Percentiles rank a stretch among this genome's conserved stretches.
phyloP scores from a whole-genome alignment of 2,329 filamentous ascomycete species.

The Colletotrichum sp. region DNA sequence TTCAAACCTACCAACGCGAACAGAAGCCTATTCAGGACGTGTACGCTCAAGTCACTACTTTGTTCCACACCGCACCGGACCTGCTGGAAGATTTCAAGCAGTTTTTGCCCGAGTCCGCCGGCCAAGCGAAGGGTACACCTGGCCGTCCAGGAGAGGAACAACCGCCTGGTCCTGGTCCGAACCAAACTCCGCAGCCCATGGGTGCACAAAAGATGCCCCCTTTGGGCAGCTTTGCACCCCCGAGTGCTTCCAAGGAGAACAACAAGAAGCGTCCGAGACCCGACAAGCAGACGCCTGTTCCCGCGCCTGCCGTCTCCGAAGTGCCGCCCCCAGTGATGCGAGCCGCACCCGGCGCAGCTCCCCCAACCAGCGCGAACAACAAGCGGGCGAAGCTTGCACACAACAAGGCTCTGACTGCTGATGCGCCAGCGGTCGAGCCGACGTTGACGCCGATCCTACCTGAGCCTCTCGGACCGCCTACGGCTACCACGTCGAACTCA shows the following conservation, averaged over 20 bases:
- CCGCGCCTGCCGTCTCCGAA: constrained; percentile 49
- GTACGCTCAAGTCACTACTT: constrained; percentile 91
- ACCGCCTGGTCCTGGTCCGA: constrained; percentile 48
- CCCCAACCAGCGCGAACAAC: constrained; percentile 40
- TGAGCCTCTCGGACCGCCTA: constrained; percentile 81
- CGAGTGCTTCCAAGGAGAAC: constrained; percentile 84
- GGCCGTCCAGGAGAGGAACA: constrained; percentile 71
- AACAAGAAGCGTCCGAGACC: constrained; percentile 78
- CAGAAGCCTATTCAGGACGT: constrained; percentile 99
- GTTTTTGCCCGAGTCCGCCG: constrained; percentile 87
- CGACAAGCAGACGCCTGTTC: constrained; percentile 58
- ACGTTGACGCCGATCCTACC: constrained; percentile 88
- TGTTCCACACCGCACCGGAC: constrained; percentile 93
- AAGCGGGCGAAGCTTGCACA: constrained; percentile 80
- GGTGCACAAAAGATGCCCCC: constrained; percentile 84
- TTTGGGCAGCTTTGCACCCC: constrained; percentile 90
- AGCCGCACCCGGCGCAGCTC: constrained; percentile 25
- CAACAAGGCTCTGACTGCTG: constrained; percentile 59
- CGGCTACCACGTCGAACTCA: constrained; percentile 73
- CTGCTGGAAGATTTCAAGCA: constrained; percentile 98
- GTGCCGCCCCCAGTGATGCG: constrained; percentile 41
- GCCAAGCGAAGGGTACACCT: constrained; percentile 55
- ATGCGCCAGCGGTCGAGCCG: constrained; percentile 75
- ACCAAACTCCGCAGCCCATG: constrained; percentile 60
- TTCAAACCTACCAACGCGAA: constrained; percentile 97